phyloP scores from a whole-genome alignment of 2,329 filamentous ascomycete genomes.

The Penicillium sp. region DNA sequence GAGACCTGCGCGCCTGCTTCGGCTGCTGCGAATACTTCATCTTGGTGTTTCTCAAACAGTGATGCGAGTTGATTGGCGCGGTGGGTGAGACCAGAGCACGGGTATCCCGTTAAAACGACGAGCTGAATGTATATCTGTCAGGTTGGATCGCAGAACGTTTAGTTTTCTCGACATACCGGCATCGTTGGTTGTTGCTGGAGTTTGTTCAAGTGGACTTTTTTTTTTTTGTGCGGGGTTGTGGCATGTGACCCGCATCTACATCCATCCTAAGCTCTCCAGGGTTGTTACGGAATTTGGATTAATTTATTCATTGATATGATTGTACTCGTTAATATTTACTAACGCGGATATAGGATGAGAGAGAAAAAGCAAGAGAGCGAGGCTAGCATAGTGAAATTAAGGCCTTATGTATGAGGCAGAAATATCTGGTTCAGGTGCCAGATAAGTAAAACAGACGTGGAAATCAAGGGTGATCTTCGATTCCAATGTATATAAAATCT shows the following conservation, averaged over 20 bases:
- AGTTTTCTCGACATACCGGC: conserved; percentile 22
- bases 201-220: conserved; percentile 17
- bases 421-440: neutral
- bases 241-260: conserved; percentile 20
- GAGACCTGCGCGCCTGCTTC: conserved; percentile 31
- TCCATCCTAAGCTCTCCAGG: neutral
- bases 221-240: conserved; percentile 19
- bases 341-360: neutral
- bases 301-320: neutral
- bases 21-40: conserved; percentile 42
- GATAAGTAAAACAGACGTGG: neutral
- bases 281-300: neutral
- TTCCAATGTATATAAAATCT: neutral
- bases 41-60: conserved; percentile 49
- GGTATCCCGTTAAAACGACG: conserved; percentile 61
- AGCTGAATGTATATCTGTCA: conserved; percentile 43
- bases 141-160: neutral
- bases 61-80: conserved; percentile 57
- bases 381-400: neutral
- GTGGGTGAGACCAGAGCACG: conserved; percentile 62
- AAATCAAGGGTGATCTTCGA: neutral
- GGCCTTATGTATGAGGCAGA: neutral
- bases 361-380: neutral
- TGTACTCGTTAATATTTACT: neutral
- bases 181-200: conserved; percentile 21